Base-by-base conservation (phyloP, 805 yeast genomes). In the Metahyphopichia silvanorum region DNA sequence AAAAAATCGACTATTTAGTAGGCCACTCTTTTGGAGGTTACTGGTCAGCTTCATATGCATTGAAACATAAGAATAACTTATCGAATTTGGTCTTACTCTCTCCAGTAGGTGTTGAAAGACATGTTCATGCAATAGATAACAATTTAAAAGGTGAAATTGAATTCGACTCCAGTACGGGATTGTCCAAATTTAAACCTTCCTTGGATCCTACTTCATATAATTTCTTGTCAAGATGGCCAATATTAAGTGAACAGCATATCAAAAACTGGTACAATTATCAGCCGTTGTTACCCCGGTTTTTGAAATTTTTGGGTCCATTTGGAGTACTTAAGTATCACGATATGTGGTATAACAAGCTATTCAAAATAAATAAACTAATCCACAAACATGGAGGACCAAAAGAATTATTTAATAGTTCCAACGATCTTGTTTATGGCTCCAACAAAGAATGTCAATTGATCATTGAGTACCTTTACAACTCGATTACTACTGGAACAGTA, bases 21-120 rank as follows among this genome's bases (percentile, higher is more conserved):
- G 91, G 87, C 1, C 95, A 86, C 54, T 84, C 94, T 0, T 77
- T 76, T 42, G 95, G 95, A 20, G 93, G 87, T 0, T 80, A 82
- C 45, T 61, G 86, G 60, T 74, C 86, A 0, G 74, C 75, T 30
- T 73, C 79, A 5, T 85, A 82, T 51, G 68, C 84, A 2, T 49
- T 77, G 26, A 74, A 64, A 39, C 69, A 80, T 45, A 86, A 88
- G 0, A 51, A 71, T 0, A 51, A 66, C 4, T 65, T 86, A 5
- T 57, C 68, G 11, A 71, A 73, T 37, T 56, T 86, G 42, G 63
- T 82, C 2, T 60, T 85, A 16, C 71, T 82, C 3, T 79, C 87
- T 9, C 95, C 95, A 0, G 84, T 82, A 1, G 95, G 95, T 0
- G 77, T 85, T 13, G 94, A 86, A 45, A 64, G 86, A 27, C 76